Evolutionary conservation across 73 alveolate genomes (phyloP), one percentile per base, ranked within the genome.

Genomic region (Urostyla sp.): DNA sequence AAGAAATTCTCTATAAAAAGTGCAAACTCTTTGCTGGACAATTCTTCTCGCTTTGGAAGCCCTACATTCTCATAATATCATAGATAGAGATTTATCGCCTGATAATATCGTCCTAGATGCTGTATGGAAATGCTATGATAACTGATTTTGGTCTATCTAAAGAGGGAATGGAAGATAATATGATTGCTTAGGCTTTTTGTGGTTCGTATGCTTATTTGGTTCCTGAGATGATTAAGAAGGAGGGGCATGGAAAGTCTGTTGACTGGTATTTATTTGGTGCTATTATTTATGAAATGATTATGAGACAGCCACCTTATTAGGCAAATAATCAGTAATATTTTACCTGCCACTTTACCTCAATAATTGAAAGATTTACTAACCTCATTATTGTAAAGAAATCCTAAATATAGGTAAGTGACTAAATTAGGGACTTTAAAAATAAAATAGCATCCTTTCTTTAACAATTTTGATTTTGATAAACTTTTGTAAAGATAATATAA

Each of bases 231-330:
- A 72, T 95, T 50, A 91, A 87, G 83, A 92, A 88, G 69, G 80
- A 74, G 26, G 98, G 98, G 11, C 99, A 95, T 87, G 96, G 97
- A 1, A 95, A 90, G 74, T 85, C 94, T 0, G 98, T 95, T 4
- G 99, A 95, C 81, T 95, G 99, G 99, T 95, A 95, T 74, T 79
- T 90, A 53, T 76, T 95, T 40, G 99, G 99, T 3, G 99, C 90
- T 18, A 73, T 95, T 15, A 69, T 93, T 31, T 95, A 95, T 87
- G 99, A 95, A 73, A 87, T 92, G 96, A 75, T 95, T 20, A 94
- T 87, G 15, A 97, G 98, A 0, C 59, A 87, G 20, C 97, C 99
- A 15, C 99, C 99, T 3, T 95, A 84, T 80, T 94, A 80, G 63
- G 90, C 92, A 20, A 86, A 63, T 18, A 81, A 91, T 66, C 45